Conservation (phyloP, 257 asterid genomes). For the Capsicum pubescens region DNA sequence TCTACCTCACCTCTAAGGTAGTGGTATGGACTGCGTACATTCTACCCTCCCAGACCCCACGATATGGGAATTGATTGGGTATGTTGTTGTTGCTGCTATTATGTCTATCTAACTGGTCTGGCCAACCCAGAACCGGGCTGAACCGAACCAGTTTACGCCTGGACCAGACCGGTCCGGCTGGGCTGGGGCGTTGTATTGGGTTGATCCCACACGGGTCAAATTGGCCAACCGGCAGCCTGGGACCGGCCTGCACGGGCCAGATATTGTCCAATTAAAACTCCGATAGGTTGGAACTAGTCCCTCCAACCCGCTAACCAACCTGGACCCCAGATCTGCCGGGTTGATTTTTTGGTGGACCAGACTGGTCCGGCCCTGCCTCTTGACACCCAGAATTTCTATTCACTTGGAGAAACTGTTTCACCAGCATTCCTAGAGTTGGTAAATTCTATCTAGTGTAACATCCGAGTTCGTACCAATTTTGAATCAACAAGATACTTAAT, state of each 20-base stretch:
- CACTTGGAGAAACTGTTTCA: conserved; percentile 13
- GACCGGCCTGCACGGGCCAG: neutral
- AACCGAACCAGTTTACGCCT: neutral
- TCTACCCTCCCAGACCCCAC: too few species aligned
- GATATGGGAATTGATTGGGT: too few species aligned
- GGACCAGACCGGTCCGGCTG: neutral
- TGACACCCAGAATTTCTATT: neutral
- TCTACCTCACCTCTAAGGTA: too few species aligned
- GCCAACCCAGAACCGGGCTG: neutral
- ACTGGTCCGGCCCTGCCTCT: neutral
- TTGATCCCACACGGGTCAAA: neutral
- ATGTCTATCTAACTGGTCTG: neutral
- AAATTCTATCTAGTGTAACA: neutral
- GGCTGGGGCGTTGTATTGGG: neutral
- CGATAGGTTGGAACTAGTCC: neutral
- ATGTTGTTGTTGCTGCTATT: too few species aligned
- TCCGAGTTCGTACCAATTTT: neutral
- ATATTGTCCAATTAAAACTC: neutral
- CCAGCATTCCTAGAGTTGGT: neutral
- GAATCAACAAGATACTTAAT: neutral
- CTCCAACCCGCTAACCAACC: neutral
- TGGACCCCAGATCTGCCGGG: neutral
- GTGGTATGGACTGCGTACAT: too few species aligned
- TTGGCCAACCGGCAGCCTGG: neutral
- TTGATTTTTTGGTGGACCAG: neutral